Conservation (phyloP, 1,284 basidiomycete genomes). For the Exobasidium rhododendri region DNA sequence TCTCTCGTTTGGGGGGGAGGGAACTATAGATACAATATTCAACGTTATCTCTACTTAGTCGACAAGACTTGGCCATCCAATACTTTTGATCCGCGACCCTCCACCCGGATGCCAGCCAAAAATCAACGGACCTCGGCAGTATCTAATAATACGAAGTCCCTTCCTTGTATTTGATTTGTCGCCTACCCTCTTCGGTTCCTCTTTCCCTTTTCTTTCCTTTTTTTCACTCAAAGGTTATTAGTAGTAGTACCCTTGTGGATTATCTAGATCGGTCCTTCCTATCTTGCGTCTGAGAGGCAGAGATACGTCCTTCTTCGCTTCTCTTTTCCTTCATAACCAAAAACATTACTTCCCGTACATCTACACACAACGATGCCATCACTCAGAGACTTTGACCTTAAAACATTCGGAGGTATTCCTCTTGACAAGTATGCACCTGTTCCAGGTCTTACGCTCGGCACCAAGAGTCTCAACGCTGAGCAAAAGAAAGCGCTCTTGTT, state of each 20-base stretch:
- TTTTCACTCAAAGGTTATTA: constrained; percentile 1
- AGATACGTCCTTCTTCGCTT: constrained; percentile 4
- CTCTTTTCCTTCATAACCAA: neutral
- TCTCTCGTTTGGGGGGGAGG: too few relatives aligned
- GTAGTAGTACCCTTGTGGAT: neutral
- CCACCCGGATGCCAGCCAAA: constrained; percentile 1
- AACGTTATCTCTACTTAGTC: too few relatives aligned
- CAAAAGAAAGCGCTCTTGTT: constrained; percentile 10
- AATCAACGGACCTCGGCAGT: too few relatives aligned
- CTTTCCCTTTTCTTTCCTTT: constrained; percentile 1
- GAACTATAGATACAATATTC: too few relatives aligned
- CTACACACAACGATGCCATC: constrained; percentile 3
- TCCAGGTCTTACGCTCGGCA: neutral
- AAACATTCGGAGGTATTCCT: constrained; percentile 13
- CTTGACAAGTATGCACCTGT: constrained; percentile 10
- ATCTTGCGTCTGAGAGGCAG: too few relatives aligned
- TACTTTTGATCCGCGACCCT: too few relatives aligned
- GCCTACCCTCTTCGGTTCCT: neutral
- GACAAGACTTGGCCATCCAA: too few relatives aligned
- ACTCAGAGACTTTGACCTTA: constrained; percentile 8
- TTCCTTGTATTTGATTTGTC: too few relatives aligned
- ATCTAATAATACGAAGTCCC: too few relatives aligned
- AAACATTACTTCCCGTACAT: neutral
- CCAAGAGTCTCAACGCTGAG: constrained; percentile 10
- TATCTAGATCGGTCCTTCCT: too few relatives aligned